These are phyloP conservation scores for Helotiales sp. DNA, from an alignment of 2,329 filamentous ascomycete species.

Conservation along the genomic window DNA sequence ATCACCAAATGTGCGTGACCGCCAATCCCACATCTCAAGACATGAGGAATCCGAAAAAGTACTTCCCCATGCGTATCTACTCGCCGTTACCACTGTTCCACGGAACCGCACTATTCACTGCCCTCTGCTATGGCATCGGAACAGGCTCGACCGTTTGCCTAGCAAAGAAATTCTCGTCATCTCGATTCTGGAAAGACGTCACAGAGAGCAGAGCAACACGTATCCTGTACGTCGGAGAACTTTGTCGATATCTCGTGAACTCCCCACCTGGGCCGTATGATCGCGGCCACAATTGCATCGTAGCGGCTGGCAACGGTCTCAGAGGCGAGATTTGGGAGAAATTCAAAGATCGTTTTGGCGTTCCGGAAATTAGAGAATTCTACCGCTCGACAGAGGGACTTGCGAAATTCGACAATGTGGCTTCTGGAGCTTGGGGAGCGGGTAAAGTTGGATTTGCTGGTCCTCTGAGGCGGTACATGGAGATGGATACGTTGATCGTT, in stretches of 20 bases:
- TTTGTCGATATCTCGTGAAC: conserved; percentile 54
- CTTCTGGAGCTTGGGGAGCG: conserved; percentile 47
- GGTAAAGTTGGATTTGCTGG: conserved; percentile 52
- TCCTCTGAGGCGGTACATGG: conserved; percentile 46
- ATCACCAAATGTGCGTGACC: conserved; percentile 45
- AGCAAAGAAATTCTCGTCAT: conserved; percentile 52
- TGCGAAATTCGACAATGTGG: conserved; percentile 52
- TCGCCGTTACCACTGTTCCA: conserved; percentile 55
- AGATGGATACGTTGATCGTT: conserved; percentile 50
- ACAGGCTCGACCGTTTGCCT: conserved; percentile 50
- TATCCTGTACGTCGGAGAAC: conserved; percentile 54
- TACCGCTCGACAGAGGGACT: conserved; percentile 54
- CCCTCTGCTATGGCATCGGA: conserved; percentile 48
- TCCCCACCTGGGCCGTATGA: conserved; percentile 52
- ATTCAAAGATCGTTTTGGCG: conserved; percentile 49
- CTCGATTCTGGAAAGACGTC: conserved; percentile 52
- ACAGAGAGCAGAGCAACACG: conserved; percentile 49
- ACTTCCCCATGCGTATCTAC: conserved; percentile 52
- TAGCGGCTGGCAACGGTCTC: conserved; percentile 54
- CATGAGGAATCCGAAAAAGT: conserved; percentile 46
- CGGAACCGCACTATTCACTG: conserved; percentile 53
- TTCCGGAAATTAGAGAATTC: conserved; percentile 54
- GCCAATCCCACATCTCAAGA: conserved; percentile 47
- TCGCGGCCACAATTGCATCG: conserved; percentile 49
- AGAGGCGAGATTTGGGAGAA: conserved; percentile 54